Base-by-base conservation (phyloP, 345 rosid species). In the Syzygium aqueum region DNA sequence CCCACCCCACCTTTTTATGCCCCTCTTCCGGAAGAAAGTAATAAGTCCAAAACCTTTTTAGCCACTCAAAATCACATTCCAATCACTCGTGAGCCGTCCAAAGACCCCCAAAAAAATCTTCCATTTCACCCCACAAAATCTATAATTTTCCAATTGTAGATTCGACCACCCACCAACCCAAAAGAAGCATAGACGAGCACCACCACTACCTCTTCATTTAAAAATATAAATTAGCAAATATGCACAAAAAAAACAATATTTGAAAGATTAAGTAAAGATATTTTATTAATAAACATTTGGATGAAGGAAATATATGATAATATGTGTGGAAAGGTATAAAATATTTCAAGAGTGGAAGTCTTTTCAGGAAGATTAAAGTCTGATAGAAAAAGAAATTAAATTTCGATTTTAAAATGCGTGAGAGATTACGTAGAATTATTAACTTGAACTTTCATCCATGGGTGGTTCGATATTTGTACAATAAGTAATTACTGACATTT, bases 21-120 rank as follows among this genome's bases (percentile, higher is more conserved):
- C 80, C 77, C 87, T 85, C 86, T 78, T 87, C 85, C 25, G 63
- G 57, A 82, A 82, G 83, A 90, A 86, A 87, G 85, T 61, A 85
- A 84, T 53, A 61, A 53, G 67, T 52, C 27, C 23, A 84, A n/a
- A 50, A 73, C 40, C 43, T 37, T 10, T 21, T 73, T 19, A 22
- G 80, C 19, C 49, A 9, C 14, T 14, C 22, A 4, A 43, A 43
- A 90, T 89, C 92, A 61, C 87, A 84, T 84, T 87, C 90, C 52
- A 9, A 21, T 65, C 88, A 51, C 73, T 91, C 89, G 89, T 89
- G 88, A 84, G 87, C 90, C 51, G 57, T 77, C 89, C 87, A 80
- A n/a, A 27, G 78, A 49, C n/a, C 12, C 40, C 17, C 8, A 4
- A 1, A 84, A 12, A 53, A 84, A 53, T 10, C 16, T n/a, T 14